phyloP scores from a whole-genome alignment of 768 basidiomycete genomes.

The Grammothele lineata region DNA sequence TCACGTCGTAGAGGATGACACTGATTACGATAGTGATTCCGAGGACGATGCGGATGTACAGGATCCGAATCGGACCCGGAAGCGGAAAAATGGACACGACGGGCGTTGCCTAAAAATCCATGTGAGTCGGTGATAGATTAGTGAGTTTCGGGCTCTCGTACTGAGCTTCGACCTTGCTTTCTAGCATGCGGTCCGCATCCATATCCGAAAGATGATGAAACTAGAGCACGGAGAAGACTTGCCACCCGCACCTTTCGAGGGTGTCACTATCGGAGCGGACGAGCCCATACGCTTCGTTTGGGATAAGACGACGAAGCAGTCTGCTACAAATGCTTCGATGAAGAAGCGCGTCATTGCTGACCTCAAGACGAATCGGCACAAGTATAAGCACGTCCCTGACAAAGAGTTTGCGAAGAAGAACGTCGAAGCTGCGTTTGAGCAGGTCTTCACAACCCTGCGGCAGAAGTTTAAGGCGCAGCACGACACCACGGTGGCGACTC shows the following conservation, averaged over 20 bases:
- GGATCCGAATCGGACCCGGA: conserved; percentile 28
- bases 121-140: too few species aligned
- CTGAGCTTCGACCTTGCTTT: neutral
- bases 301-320: conserved; percentile 75
- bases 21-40: conserved; percentile 23
- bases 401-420: conserved; percentile 62
- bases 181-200: conserved; percentile 71
- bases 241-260: conserved; percentile 61
- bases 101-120: conserved; percentile 63
- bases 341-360: conserved; percentile 59
- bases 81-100: conserved; percentile 59
- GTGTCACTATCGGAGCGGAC: conserved; percentile 35
- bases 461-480: conserved; percentile 63
- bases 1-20: conserved; percentile 34
- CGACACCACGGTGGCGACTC: conserved; percentile 41
- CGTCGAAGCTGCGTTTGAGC: conserved; percentile 63
- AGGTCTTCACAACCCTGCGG: conserved; percentile 63
- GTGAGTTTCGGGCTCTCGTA: neutral
- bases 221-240: conserved; percentile 51
- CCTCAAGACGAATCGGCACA: conserved; percentile 47
- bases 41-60: conserved; percentile 32
- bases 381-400: conserved; percentile 61
- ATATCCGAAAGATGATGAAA: conserved; percentile 58
- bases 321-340: conserved; percentile 70
- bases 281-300: conserved; percentile 75